phyloP scores from a whole-genome alignment of 2,329 filamentous ascomycete genomes.

The Allantophomopsis lycopodina region DNA sequence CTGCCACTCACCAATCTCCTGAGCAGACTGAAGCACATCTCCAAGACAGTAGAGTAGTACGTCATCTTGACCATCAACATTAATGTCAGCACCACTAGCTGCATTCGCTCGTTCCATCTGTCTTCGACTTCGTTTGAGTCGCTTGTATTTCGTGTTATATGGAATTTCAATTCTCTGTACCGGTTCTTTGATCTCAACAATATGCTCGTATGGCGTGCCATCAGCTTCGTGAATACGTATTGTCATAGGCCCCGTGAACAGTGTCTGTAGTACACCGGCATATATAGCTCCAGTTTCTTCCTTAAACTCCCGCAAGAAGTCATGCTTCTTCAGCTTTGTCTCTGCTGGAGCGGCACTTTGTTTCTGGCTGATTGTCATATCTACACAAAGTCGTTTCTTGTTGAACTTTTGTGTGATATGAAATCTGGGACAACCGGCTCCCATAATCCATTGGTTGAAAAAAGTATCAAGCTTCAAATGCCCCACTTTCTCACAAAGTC shows the following conservation, averaged over 20 bases:
- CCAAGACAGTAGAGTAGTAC: slow-evolving; percentile 83
- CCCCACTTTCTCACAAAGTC: slow-evolving; percentile 75
- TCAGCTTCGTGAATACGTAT: slow-evolving; percentile 97
- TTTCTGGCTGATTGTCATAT: slow-evolving; percentile 75
- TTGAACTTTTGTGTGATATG: slow-evolving; percentile 84
- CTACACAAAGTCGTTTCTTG: slow-evolving; percentile 91
- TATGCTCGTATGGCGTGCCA: slow-evolving; percentile 95
- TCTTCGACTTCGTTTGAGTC: slow-evolving; percentile 75
- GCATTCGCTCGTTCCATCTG: slow-evolving; percentile 65
- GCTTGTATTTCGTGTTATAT: slow-evolving; percentile 98
- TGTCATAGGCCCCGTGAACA: slow-evolving; percentile 94
- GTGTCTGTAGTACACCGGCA: slow-evolving; percentile 55
- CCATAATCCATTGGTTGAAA: slow-evolving; percentile 85
- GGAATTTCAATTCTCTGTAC: slow-evolving; percentile 83
- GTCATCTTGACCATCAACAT: slow-evolving; percentile 58
- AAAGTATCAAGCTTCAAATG: slow-evolving; percentile 76
- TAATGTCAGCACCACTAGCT: slow-evolving; percentile 46
- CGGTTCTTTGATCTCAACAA: slow-evolving; percentile 85
- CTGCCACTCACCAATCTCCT: slow-evolving; percentile 74
- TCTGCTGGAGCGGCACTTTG: slow-evolving; percentile 33
- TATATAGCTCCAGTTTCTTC: slow-evolving; percentile 61
- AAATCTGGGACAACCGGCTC: slow-evolving; percentile 80
- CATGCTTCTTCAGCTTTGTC: slow-evolving; percentile 48
- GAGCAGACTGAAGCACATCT: slow-evolving; percentile 71
- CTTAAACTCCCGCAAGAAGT: slow-evolving; percentile 75